These are phyloP conservation scores for Marasmius oreades DNA, from an alignment of 1,284 basidiomycete genomes.

Conservation along the genomic window DNA sequence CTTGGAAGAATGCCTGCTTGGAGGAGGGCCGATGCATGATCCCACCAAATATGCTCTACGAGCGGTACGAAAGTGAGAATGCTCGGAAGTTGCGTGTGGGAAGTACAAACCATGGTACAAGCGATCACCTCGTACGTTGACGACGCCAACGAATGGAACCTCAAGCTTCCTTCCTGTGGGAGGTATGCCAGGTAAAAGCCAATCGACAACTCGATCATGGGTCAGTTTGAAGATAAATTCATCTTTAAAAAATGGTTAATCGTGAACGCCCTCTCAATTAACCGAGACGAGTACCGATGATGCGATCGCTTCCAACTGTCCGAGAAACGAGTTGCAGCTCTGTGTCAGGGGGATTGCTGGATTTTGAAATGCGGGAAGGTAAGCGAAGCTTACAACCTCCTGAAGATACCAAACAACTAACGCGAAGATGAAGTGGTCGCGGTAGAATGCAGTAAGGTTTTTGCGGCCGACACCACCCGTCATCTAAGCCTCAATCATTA, in stretches of 20 bases:
- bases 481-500: slow-evolving; percentile 29
- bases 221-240: slow-evolving; percentile 47
- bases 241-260: slow-evolving; percentile 25
- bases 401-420: slow-evolving; percentile 19
- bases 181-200: slow-evolving; percentile 48
- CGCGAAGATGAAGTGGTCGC: slow-evolving; percentile 48
- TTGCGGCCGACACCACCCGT: slow-evolving; percentile 52
- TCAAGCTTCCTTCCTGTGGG: slow-evolving; percentile 44
- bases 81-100: not conserved
- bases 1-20: slow-evolving; percentile 40
- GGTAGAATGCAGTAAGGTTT: slow-evolving; percentile 48
- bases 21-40: slow-evolving; percentile 39
- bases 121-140: slow-evolving; percentile 54
- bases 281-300: slow-evolving; percentile 33
- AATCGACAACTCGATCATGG: slow-evolving; percentile 42
- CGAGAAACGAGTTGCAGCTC: slow-evolving; percentile 41
- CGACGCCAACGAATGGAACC: slow-evolving; percentile 53
- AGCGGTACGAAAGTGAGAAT: not conserved
- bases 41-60: slow-evolving; percentile 49
- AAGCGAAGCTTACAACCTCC: not conserved
- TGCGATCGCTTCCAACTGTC: slow-evolving; percentile 48
- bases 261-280: not conserved
- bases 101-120: slow-evolving; percentile 37
- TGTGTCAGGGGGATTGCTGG: slow-evolving; percentile 44
- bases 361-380: not conserved